These are phyloP conservation scores for Aegilops tauschii DNA, from an alignment of 176 grass and related monocot species.

Conservation along the genomic window DNA sequence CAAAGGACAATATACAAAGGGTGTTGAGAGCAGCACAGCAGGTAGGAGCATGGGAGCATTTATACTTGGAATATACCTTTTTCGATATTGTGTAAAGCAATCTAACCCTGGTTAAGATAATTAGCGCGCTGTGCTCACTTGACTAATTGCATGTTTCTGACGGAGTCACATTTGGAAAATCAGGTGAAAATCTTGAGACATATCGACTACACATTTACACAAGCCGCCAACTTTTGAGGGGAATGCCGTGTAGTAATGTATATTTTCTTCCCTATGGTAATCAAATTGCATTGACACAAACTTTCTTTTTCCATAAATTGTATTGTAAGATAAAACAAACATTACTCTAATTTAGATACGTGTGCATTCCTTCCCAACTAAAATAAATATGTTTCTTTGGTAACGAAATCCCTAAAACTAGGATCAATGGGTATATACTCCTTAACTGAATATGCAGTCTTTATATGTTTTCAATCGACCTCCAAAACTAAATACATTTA, in stretches of 20 bases:
- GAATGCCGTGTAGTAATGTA: background rate
- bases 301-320: background rate
- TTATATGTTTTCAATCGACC: background rate
- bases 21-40: background rate
- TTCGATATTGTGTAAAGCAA: background rate
- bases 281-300: background rate
- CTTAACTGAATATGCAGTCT: background rate
- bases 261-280: background rate
- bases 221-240: background rate
- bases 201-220: background rate
- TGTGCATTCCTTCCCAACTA: background rate
- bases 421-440: background rate
- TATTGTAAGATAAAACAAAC: background rate
- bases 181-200: slow-evolving; percentile 10
- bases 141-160: background rate
- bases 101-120: background rate
- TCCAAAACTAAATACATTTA: background rate
- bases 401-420: background rate
- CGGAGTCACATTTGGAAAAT: background rate
- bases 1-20: background rate
- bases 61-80: background rate
- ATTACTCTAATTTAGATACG: background rate
- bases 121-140: background rate
- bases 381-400: background rate
- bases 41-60: background rate